Percentiles rank a stretch among this genome's conserved stretches.
Conservation (phyloP, 306 rosid genomes). For the Comarum palustre region DNA sequence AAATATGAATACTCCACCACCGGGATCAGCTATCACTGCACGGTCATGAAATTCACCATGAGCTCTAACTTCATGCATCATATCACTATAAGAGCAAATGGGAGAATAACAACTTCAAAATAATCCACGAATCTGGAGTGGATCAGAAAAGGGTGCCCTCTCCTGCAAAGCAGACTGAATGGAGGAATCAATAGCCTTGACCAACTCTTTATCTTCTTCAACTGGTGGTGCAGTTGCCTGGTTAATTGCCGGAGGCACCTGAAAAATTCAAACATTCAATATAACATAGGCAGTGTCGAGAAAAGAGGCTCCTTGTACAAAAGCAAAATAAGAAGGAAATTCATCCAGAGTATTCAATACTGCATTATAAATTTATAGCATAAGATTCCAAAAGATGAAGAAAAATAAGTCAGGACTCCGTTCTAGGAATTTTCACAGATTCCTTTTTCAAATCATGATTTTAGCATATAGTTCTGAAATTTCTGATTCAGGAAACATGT, state of each 20-base stretch:
- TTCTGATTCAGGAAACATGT: neutral
- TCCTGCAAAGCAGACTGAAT: conserved; percentile 55
- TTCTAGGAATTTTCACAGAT: neutral
- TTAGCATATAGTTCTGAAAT: neutral
- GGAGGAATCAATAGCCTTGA: conserved; percentile 68
- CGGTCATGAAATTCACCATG: no score
- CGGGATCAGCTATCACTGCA: conserved; percentile 96
- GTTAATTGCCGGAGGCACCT: conserved; percentile 61
- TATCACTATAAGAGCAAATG: no score
- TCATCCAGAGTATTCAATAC: no score
- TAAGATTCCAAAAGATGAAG: no score
- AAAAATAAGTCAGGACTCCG: neutral
- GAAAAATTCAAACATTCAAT: conserved; percentile 28
- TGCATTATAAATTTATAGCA: neutral
- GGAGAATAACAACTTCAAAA: no score
- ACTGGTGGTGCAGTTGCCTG: conserved; percentile 65
- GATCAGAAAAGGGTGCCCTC: conserved; percentile 38
- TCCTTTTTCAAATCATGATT: neutral
- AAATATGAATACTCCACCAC: conserved; percentile 84
- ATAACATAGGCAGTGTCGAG: no score
- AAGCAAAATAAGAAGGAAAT: neutral
- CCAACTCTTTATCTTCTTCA: conserved; percentile 71
- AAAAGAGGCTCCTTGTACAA: neutral
- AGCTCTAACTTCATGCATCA: no score
- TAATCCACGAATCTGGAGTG: conserved; percentile 34